A percentile compares a stretch with the other conserved stretches of the same genome.
Conservation (phyloP, 768 basidiomycete species). For the Phylloporus scabripes region DNA sequence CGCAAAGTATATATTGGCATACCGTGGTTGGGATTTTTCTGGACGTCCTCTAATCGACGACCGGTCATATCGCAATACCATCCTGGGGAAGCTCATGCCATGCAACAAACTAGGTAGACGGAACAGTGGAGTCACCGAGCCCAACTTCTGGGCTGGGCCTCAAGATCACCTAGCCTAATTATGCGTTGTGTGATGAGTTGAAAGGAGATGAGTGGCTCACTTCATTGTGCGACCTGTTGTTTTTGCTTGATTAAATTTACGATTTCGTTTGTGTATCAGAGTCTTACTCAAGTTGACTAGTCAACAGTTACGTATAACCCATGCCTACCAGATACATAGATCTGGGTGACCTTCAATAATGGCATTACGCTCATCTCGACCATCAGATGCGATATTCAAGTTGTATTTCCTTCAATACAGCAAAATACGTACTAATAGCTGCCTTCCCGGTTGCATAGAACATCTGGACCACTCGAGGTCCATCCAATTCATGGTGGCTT, state of each 20-base stretch:
- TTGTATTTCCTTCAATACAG: no score
- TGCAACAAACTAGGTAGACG: not conserved
- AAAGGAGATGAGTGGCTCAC: no score
- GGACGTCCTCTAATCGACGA: not conserved
- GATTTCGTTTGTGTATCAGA: not conserved
- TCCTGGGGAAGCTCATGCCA: not conserved
- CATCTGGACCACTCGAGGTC: constrained; percentile 30
- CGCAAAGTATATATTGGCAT: not conserved
- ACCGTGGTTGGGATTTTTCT: not conserved
- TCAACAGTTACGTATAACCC: no score
- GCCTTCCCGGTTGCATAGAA: constrained; percentile 40
- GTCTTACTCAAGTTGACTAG: no score
- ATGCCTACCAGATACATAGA: no score
- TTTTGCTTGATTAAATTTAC: no score
- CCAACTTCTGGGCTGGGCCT: not conserved
- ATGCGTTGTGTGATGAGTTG: not conserved
- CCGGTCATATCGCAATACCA: not conserved
- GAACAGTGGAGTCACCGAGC: not conserved
- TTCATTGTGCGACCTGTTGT: no score
- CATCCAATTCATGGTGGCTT: constrained; percentile 22
- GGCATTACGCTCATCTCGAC: no score
- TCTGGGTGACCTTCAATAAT: no score
- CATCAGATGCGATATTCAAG: no score
- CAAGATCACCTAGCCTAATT: not conserved
- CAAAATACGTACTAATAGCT: constrained; percentile 25